Conservation (phyloP, 495 filamentous ascomycete species). For the Thermochaetoides thermophila region DNA sequence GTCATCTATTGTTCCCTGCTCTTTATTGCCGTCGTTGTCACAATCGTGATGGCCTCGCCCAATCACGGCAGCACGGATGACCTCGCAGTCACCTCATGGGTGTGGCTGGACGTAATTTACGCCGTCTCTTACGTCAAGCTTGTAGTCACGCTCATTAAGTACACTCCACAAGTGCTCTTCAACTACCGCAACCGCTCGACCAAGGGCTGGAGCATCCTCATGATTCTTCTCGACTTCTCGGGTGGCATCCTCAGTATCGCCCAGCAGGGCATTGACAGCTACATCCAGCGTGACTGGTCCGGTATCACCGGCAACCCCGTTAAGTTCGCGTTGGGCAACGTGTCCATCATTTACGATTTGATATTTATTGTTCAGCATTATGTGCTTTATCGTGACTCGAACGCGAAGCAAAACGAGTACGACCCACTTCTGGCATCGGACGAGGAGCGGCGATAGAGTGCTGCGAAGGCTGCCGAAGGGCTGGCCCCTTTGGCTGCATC, state of each 20-base stretch:
- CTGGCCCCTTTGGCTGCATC: too few relatives aligned
- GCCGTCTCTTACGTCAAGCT: constrained; percentile 74
- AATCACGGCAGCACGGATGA: constrained; percentile 26
- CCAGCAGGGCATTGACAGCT: constrained; percentile 74
- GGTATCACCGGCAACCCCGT: constrained; percentile 84
- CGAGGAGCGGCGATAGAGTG: constrained; percentile 22
- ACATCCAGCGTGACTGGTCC: constrained; percentile 71
- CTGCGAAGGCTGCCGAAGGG: not conserved
- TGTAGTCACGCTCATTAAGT: constrained; percentile 78
- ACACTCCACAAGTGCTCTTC: constrained; percentile 68
- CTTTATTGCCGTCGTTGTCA: constrained; percentile 38
- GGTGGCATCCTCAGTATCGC: constrained; percentile 72
- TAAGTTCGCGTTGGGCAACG: constrained; percentile 72
- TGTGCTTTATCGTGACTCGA: constrained; percentile 44
- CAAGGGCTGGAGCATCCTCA: constrained; percentile 69
- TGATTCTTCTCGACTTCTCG: constrained; percentile 70
- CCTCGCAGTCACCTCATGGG: constrained; percentile 21
- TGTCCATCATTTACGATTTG: constrained; percentile 72
- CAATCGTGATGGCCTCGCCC: constrained; percentile 42
- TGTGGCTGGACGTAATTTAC: constrained; percentile 48
- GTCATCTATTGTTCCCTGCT: constrained; percentile 51
- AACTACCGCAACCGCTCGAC: constrained; percentile 79
- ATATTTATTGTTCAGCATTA: constrained; percentile 85
- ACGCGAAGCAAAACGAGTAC: constrained; percentile 16
- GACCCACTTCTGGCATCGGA: constrained; percentile 23